Conservation (phyloP, 2,329 filamentous ascomycete genomes). For the Fusarium napiforme region DNA sequence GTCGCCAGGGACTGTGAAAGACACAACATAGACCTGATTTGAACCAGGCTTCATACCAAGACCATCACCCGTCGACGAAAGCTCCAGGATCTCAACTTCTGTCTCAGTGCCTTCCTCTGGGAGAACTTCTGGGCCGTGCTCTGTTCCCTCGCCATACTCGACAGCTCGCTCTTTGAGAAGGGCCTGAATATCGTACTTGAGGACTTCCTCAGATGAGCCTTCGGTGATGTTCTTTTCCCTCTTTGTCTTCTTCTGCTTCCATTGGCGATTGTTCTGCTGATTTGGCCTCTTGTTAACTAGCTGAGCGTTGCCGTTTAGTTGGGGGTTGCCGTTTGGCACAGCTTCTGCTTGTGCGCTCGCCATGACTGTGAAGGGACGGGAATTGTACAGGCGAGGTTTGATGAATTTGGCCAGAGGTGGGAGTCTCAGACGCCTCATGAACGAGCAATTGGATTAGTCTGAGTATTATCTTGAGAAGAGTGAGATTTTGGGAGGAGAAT, state of each 20-base stretch:
- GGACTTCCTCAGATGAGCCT: conserved; percentile 73
- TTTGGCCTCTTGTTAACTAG: conserved; percentile 43
- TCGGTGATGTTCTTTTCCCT: conserved; percentile 69
- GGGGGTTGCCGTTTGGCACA: conserved; percentile 30
- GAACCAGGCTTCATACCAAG: conserved; percentile 77
- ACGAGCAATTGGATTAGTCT: background rate
- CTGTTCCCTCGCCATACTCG: conserved; percentile 43
- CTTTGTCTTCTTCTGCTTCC: conserved; percentile 64
- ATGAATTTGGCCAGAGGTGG: conserved; percentile 14
- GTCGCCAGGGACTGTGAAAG: conserved; percentile 90
- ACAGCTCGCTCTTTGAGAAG: conserved; percentile 59
- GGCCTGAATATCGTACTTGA: conserved; percentile 70
- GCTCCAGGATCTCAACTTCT: conserved; percentile 80
- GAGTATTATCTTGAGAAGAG: background rate
- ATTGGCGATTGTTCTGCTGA: conserved; percentile 37
- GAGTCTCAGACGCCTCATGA: conserved; percentile 40
- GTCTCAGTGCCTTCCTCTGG: conserved; percentile 79
- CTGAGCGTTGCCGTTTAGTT: conserved; percentile 16
- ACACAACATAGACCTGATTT: conserved; percentile 81
- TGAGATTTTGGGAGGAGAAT: background rate
- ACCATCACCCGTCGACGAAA: conserved; percentile 94
- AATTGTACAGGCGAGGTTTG: conserved; percentile 27
- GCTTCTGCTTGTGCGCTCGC: conserved; percentile 32
- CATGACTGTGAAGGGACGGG: conserved; percentile 41
- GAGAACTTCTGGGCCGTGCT: conserved; percentile 53